Conservation (phyloP, 768 basidiomycete species). For the Rhizopogon vesiculosus region DNA sequence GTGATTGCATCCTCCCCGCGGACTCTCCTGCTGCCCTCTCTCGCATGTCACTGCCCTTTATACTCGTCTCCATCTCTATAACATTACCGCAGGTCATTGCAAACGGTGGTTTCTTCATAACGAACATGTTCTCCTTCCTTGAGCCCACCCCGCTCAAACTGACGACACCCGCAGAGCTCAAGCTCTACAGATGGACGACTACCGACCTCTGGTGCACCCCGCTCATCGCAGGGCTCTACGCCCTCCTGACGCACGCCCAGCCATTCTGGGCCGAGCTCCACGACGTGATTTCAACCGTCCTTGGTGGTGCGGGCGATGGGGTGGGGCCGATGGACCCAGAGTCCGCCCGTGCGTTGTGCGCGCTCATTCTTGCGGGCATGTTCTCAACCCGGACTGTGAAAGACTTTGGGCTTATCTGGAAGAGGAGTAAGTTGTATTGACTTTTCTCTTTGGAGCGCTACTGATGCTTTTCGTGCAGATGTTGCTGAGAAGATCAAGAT, state of each 20-base stretch:
- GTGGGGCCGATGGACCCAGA: slow-evolving; percentile 54
- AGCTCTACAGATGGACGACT: slow-evolving; percentile 80
- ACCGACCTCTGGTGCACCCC: slow-evolving; percentile 86
- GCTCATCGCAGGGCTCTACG: slow-evolving; percentile 69
- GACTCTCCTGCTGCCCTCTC: slow-evolving; percentile 68
- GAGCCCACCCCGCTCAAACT: slow-evolving; percentile 65
- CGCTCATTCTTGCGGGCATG: slow-evolving; percentile 53
- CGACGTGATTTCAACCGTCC: slow-evolving; percentile 37
- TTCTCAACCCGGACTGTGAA: slow-evolving; percentile 63
- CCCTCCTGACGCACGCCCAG: slow-evolving; percentile 82
- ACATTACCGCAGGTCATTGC: slow-evolving; percentile 47
- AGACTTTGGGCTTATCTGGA: slow-evolving; percentile 42
- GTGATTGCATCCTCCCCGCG: slow-evolving; percentile 64
- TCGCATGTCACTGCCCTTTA: slow-evolving; percentile 39
- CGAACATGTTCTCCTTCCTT: slow-evolving; percentile 70
- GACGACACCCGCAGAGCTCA: slow-evolving; percentile 75
- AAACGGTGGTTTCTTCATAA: slow-evolving; percentile 79
- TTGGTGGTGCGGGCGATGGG: slow-evolving; percentile 32
- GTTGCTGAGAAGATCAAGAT: slow-evolving; percentile 24
- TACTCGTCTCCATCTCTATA: not conserved
- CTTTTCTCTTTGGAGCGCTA: not conserved
- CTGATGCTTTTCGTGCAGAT: slow-evolving; percentile 4
- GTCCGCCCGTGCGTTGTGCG: slow-evolving; percentile 68
- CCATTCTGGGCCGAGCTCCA: slow-evolving; percentile 74
- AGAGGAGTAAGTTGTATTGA: slow-evolving; percentile 9